Evolutionary conservation across 257 asterid genomes (phyloP).

Genomic region (Jacaranda copaia): DNA sequence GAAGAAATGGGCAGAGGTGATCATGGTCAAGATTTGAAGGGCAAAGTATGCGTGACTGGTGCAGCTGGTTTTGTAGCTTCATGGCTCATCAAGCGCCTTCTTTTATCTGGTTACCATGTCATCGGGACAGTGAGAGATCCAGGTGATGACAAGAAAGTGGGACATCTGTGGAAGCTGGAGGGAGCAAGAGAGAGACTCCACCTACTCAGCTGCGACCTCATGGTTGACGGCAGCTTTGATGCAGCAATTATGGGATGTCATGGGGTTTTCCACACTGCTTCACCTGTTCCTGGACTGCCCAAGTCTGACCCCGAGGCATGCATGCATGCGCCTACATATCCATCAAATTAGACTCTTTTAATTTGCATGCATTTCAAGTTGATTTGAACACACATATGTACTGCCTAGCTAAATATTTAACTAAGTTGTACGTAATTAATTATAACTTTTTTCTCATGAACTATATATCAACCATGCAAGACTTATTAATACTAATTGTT

Average conservation of each 20-base stretch:
- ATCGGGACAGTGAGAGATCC: conserved; percentile 91
- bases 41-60: conserved; percentile 89
- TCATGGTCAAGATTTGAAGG: conserved; percentile 31
- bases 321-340: neutral
- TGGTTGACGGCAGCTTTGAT: conserved; percentile 85
- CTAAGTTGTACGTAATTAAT: no score
- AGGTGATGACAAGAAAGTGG: conserved; percentile 69
- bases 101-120: conserved; percentile 72
- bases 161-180: conserved; percentile 74
- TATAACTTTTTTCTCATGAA: no score
- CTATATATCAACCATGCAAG: no score
- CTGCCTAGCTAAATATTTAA: no score
- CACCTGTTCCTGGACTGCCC: conserved; percentile 74
- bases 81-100: conserved; percentile 87
- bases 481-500: no score
- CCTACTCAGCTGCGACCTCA: conserved; percentile 66
- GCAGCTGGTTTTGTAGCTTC: conserved; percentile 92
- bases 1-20: no score
- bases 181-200: conserved; percentile 81
- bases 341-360: no score
- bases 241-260: conserved; percentile 72
- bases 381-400: no score
- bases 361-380: neutral
- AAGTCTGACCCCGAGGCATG: conserved; percentile 55
- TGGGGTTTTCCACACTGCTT: conserved; percentile 95